phyloP scores from a whole-genome alignment of 805 yeast genomes.

The Millerozyma acaciae region DNA sequence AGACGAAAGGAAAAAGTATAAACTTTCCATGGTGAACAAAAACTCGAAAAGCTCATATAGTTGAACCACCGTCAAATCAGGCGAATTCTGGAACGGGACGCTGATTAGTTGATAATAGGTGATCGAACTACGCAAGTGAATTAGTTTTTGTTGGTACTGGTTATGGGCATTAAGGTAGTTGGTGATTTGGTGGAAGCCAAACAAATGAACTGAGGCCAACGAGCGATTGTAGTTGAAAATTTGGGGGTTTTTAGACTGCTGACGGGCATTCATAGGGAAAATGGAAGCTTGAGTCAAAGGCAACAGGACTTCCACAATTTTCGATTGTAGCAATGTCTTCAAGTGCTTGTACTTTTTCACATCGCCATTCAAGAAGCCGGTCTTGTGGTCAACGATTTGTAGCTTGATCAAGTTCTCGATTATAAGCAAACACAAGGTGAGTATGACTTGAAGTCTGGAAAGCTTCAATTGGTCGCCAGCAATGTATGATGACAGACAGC shows the following conservation, averaged over 20 bases:
- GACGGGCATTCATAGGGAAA: constrained; percentile 15
- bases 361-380: constrained; percentile 16
- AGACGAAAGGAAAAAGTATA: constrained; percentile 16
- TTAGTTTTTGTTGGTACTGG: constrained; percentile 29
- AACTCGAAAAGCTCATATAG: constrained; percentile 30
- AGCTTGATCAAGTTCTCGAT: constrained; percentile 28
- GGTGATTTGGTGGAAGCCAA: constrained; percentile 27
- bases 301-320: constrained; percentile 25
- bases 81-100: constrained; percentile 16
- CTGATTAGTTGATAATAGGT: constrained; percentile 29
- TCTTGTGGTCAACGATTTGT: constrained; percentile 21
- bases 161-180: constrained; percentile 20
- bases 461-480: constrained; percentile 8
- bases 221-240: constrained; percentile 31
- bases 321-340: constrained; percentile 22
- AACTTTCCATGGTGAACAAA: constrained; percentile 26
- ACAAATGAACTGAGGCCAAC: constrained; percentile 24
- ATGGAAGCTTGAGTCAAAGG: constrained; percentile 19
- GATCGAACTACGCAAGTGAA: constrained; percentile 25
- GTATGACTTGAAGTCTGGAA: constrained; percentile 22
- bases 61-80: constrained; percentile 15
- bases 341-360: constrained; percentile 19
- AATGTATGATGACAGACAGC: too few species aligned
- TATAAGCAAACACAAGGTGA: constrained; percentile 24
- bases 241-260: constrained; percentile 15